A percentile compares a stretch with the other conserved stretches of the same genome.
Evolutionary conservation across 1,284 basidiomycete genomes (phyloP).

Genomic region (Cryptococcus deneoformans): DNA sequence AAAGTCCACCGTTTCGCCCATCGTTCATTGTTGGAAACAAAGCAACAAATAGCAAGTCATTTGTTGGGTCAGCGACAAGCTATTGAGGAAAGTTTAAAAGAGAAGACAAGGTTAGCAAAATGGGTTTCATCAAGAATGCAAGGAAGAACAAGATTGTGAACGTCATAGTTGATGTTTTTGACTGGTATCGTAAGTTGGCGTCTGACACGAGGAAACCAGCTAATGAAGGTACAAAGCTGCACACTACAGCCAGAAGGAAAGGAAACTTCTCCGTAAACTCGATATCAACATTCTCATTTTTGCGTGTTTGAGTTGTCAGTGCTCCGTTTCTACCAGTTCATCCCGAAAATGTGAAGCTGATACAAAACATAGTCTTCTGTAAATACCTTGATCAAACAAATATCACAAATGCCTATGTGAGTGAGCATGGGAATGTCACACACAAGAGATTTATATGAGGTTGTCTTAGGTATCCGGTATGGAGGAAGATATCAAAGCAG

Average conservation of each 20-base stretch:
- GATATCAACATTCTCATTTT: slow-evolving; percentile 39
- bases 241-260: slow-evolving; percentile 12
- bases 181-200: slow-evolving; percentile 33
- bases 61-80: no score
- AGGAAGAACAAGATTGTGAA: slow-evolving; percentile 53
- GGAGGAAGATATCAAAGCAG: slow-evolving; percentile 58
- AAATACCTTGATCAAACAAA: slow-evolving; percentile 13
- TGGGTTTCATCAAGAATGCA: neutral
- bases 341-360: neutral
- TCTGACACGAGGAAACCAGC: neutral
- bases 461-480: slow-evolving; percentile 53
- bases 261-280: slow-evolving; percentile 36
- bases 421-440: neutral
- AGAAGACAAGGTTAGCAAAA: neutral
- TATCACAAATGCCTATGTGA: slow-evolving; percentile 9
- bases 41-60: no score
- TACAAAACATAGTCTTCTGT: slow-evolving; percentile 3
- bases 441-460: neutral
- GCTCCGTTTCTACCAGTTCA: neutral
- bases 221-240: slow-evolving; percentile 5
- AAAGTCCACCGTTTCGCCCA: neutral
- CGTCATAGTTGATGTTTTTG: slow-evolving; percentile 55
- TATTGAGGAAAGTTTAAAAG: no score
- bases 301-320: slow-evolving; percentile 23
- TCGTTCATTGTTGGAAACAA: no score